Conservation (phyloP, 768 basidiomycete genomes). For the Mrakia hoshinonis region DNA sequence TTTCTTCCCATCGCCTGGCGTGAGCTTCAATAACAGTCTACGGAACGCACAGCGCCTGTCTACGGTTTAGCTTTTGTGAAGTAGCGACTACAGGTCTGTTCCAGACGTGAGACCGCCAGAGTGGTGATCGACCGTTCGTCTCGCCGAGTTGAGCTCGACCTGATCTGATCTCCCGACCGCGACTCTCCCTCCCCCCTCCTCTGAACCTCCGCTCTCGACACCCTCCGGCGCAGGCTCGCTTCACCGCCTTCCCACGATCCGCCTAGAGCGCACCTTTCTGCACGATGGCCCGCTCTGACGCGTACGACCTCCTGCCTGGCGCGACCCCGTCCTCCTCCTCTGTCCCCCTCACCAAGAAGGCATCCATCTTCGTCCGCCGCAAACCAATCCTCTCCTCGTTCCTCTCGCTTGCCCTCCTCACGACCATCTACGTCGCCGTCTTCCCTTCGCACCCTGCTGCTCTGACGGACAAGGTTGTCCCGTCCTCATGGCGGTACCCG, state of each 20-base stretch:
- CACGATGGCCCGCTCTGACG: not conserved
- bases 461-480: not conserved
- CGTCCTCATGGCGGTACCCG: not conserved
- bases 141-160: not conserved
- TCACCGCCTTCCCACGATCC: not conserved
- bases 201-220: not conserved
- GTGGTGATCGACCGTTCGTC: not conserved
- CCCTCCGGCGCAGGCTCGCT: too few species aligned
- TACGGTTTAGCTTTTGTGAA: not conserved
- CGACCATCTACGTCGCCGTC: not conserved
- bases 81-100: not conserved
- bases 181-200: not conserved
- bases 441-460: constrained; percentile 19
- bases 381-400: constrained; percentile 7
- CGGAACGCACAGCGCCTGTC: too few species aligned
- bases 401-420: not conserved
- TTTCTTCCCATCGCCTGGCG: too few species aligned
- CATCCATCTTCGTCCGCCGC: constrained; percentile 2
- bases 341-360: not conserved
- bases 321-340: not conserved
- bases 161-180: not conserved
- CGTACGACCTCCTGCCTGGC: constrained; percentile 11
- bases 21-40: too few species aligned
- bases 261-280: not conserved
- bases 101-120: not conserved